Evolutionary conservation across 805 yeast species (phyloP).

Genomic region (Nematodospora valgi): DNA sequence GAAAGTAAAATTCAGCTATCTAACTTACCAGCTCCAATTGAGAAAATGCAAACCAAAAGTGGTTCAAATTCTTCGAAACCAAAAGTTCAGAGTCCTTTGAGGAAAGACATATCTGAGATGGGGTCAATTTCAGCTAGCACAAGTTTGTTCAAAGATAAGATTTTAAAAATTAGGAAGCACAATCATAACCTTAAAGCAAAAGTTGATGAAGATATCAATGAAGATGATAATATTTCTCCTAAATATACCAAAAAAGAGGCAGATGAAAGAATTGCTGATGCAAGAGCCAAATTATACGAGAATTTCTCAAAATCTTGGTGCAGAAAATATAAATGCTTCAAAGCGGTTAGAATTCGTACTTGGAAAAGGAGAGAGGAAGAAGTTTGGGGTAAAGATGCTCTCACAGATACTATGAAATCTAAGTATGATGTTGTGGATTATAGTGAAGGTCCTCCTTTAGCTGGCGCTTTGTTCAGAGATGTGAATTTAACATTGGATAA

Average conservation of each 20-base stretch:
- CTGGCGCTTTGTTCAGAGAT: constrained; percentile 27
- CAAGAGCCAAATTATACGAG: constrained; percentile 21
- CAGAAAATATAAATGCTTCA: constrained; percentile 25
- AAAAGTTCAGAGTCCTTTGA: constrained; percentile 9
- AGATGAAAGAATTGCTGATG: constrained; percentile 21
- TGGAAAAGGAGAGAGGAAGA: constrained; percentile 24
- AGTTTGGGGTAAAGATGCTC: constrained; percentile 34
- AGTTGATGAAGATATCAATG: constrained; percentile 1
- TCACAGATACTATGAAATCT: constrained; percentile 25
- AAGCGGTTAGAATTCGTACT: constrained; percentile 16
- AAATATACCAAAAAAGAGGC: constrained; percentile 21
- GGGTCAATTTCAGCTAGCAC: neutral
- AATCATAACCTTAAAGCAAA: constrained; percentile 2
- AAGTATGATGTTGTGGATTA: constrained; percentile 35
- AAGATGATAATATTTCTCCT: neutral
- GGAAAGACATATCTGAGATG: constrained; percentile 7
- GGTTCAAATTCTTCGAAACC: neutral
- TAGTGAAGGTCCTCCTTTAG: constrained; percentile 30
- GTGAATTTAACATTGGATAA: constrained; percentile 27
- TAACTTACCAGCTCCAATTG: constrained; percentile 4
- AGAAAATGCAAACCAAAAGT: neutral
- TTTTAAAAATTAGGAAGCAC: constrained; percentile 6
- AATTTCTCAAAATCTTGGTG: constrained; percentile 36
- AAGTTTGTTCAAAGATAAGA: constrained; percentile 7
- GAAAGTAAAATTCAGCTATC: constrained; percentile 10